These are phyloP conservation scores for Pelargonium australe DNA, from an alignment of 441 rosid species.

Conservation along the genomic window DNA sequence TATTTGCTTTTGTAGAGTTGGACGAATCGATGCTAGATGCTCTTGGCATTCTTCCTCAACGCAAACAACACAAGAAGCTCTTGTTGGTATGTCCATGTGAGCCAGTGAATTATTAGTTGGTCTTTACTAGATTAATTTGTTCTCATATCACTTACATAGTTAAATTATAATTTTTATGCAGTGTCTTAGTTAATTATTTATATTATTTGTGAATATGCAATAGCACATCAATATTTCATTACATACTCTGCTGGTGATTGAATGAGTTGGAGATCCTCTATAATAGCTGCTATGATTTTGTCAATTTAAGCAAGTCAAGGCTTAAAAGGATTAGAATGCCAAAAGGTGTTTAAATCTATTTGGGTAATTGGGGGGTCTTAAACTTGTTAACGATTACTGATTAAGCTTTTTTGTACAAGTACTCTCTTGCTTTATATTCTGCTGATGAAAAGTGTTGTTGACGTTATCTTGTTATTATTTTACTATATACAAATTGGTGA, in stretches of 20 bases:
- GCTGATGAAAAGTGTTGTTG: constrained; percentile 1
- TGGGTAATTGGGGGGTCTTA: not conserved
- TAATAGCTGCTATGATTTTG: not conserved
- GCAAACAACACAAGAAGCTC: constrained; percentile 92
- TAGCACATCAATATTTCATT: not conserved
- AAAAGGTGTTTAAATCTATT: not conserved
- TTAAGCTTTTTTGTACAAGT: not conserved
- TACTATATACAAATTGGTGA: too few species aligned
- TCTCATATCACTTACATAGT: not conserved
- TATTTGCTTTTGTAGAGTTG: constrained; percentile 51
- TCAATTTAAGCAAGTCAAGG: not conserved
- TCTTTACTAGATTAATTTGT: not conserved
- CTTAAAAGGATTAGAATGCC: not conserved
- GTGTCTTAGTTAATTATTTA: not conserved
- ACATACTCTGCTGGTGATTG: too few species aligned
- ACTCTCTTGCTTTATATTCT: not conserved
- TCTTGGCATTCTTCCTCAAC: constrained; percentile 97
- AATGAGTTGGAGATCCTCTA: not conserved
- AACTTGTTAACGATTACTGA: not conserved
- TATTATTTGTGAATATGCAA: not conserved
- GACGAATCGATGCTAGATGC: constrained; percentile 97
- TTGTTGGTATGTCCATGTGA: constrained; percentile 58
- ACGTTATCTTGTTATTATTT: constrained; percentile 1
- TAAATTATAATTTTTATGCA: not conserved
- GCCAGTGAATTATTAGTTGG: not conserved